phyloP scores from a whole-genome alignment of 768 basidiomycete species.

The Boletus tomentosulus region DNA sequence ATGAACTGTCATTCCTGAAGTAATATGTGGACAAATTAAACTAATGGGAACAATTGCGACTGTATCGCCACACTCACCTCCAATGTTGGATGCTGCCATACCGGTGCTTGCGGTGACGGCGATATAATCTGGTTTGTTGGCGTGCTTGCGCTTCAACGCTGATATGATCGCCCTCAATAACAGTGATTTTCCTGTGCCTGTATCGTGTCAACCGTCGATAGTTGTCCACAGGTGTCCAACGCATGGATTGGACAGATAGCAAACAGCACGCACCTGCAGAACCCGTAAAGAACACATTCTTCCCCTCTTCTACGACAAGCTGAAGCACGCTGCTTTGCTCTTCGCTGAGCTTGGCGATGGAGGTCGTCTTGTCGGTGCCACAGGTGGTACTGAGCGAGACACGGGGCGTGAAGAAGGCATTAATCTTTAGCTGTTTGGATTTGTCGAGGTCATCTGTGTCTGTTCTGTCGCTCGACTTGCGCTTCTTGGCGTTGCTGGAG shows the following conservation, averaged over 20 bases:
- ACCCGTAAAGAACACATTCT: conserved; percentile 66
- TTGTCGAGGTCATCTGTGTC: neutral
- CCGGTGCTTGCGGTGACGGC: conserved; percentile 44
- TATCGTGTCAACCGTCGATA: neutral
- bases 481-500: conserved; percentile 18
- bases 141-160: conserved; percentile 39
- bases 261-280: conserved; percentile 54
- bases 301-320: conserved; percentile 51
- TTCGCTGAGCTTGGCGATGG: conserved; percentile 42
- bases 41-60: neutral
- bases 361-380: conserved; percentile 27
- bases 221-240: too few species aligned
- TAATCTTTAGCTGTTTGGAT: conserved; percentile 23
- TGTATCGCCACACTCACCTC: conserved; percentile 19
- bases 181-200: conserved; percentile 65
- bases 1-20: conserved; percentile 56
- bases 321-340: conserved; percentile 51
- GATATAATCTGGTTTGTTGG: conserved; percentile 30
- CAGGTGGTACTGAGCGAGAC: conserved; percentile 26
- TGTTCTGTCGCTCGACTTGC: conserved; percentile 14
- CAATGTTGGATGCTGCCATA: conserved; percentile 50
- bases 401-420: conserved; percentile 25
- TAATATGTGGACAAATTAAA: neutral
- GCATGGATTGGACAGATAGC: too few species aligned
- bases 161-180: conserved; percentile 55